Evolutionary conservation across 1,139 yeast genomes (phyloP).

Genomic region (Scheffersomyces cryptocercus): DNA sequence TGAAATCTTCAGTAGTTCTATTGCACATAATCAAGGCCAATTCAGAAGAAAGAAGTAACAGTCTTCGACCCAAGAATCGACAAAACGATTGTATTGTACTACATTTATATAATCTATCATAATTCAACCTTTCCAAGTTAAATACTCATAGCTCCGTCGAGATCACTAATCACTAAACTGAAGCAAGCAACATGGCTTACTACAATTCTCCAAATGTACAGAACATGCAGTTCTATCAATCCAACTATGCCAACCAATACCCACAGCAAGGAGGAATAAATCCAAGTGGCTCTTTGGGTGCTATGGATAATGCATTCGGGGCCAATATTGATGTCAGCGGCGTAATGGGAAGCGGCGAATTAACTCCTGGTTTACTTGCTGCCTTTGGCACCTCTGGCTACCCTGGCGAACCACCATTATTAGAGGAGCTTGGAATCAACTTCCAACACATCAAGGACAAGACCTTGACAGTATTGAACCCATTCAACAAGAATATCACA

Average conservation of each 20-base stretch:
- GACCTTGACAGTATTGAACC: slow-evolving; percentile 85
- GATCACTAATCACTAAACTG: no score
- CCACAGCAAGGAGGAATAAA: slow-evolving; percentile 17
- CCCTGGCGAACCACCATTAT: slow-evolving; percentile 87
- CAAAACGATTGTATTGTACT: no score
- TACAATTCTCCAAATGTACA: slow-evolving; percentile 42
- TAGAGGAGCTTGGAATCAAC: slow-evolving; percentile 93
- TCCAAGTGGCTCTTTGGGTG: slow-evolving; percentile 27
- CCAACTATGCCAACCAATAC: slow-evolving; percentile 36
- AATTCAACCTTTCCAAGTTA: no score
- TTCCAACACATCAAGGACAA: slow-evolving; percentile 83
- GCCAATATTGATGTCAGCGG: slow-evolving; percentile 47
- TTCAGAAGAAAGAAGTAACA: no score
- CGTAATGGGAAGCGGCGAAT: slow-evolving; percentile 52
- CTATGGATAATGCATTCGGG: slow-evolving; percentile 43
- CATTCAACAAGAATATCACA: slow-evolving; percentile 58
- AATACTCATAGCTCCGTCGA: no score
- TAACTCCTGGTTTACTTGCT: slow-evolving; percentile 78
- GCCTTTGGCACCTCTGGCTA: slow-evolving; percentile 95
- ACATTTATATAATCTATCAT: no score
- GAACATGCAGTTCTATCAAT: slow-evolving; percentile 49
- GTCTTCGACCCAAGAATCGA: no score
- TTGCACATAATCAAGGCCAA: no score
- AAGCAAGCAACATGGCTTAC: slow-evolving; percentile 32
- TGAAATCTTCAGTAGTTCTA: no score